These are phyloP conservation scores for Ochetophila trinervis DNA, from an alignment of 306 rosid genomes.

Conservation along the genomic window DNA sequence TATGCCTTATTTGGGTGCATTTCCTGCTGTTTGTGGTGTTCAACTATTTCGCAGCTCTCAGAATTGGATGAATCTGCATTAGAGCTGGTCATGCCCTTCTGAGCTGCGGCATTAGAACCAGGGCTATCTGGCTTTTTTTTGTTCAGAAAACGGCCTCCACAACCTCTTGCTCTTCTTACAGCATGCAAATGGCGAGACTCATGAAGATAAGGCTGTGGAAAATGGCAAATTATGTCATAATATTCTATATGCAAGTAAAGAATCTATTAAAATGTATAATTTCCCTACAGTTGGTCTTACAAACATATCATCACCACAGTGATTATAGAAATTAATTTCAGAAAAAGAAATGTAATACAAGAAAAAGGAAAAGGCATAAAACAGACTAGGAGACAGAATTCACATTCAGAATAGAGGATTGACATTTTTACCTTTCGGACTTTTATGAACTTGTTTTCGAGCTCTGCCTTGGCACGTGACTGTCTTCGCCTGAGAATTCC, in stretches of 20 bases:
- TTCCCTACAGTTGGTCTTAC: not conserved
- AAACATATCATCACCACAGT: too few species aligned
- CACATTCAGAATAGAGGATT: not conserved
- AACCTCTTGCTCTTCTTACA: conserved; percentile 46
- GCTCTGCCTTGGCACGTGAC: conserved; percentile 42
- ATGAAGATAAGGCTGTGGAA: conserved; percentile 46
- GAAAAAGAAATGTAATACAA: too few species aligned
- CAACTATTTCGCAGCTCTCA: not conserved
- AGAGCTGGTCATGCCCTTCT: not conserved
- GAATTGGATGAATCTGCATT: conserved; percentile 3
- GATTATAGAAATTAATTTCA: too few species aligned
- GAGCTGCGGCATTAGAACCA: not conserved
- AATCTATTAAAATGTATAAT: too few species aligned
- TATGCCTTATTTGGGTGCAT: conserved; percentile 3
- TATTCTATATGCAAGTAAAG: not conserved
- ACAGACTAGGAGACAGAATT: not conserved
- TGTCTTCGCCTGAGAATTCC: conserved; percentile 44
- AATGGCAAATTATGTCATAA: not conserved
- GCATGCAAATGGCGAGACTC: conserved; percentile 56
- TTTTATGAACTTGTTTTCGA: conserved; percentile 29
- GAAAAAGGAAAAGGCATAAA: too few species aligned
- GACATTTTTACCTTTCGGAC: conserved; percentile 23
- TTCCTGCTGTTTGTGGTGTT: not conserved
- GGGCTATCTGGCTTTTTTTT: conserved; percentile 18
- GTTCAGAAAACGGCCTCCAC: conserved; percentile 45